A percentile compares a stretch with the other conserved stretches of the same genome.
phyloP scores from a whole-genome alignment of 306 rosid species.

The Corylus avellana region DNA sequence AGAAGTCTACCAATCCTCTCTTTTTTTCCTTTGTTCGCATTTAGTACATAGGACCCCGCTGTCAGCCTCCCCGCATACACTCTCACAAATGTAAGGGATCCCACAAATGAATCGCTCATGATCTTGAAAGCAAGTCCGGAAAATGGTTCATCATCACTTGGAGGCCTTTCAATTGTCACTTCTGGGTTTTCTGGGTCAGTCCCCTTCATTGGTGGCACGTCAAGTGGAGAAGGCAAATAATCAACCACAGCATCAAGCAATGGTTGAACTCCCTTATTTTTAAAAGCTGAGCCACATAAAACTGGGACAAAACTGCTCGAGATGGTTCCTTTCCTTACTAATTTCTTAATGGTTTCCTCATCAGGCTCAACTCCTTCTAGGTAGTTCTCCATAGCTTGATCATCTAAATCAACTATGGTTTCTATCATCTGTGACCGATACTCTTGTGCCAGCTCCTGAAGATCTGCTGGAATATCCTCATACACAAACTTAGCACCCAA shows the following conservation, averaged over 20 bases:
- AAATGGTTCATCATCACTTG: slow-evolving; percentile 85
- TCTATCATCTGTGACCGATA: slow-evolving; percentile 75
- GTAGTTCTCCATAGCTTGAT: slow-evolving; percentile 79
- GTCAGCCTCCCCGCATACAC: slow-evolving; percentile 78
- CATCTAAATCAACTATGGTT: slow-evolving; percentile 79
- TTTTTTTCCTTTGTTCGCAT: slow-evolving; percentile 89
- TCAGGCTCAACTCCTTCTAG: slow-evolving; percentile 92
- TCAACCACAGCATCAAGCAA: slow-evolving; percentile 94
- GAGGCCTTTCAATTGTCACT: slow-evolving; percentile 55
- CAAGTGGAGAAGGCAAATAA: slow-evolving; percentile 92
- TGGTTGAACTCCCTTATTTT: slow-evolving; percentile 97
- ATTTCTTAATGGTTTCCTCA: slow-evolving; percentile 65
- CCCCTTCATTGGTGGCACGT: slow-evolving; percentile 88
- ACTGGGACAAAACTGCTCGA: slow-evolving; percentile 76
- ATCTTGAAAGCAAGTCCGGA: slow-evolving; percentile 97
- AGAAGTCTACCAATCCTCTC: slow-evolving; percentile 95
- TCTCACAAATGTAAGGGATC: slow-evolving; percentile 92
- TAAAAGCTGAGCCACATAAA: slow-evolving; percentile 95
- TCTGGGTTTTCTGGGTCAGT: slow-evolving; percentile 93
- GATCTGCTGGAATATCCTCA: slow-evolving; percentile 73
- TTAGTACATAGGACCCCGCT: slow-evolving; percentile 85
- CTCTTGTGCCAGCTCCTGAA: slow-evolving; percentile 70
- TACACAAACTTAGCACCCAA: slow-evolving; percentile 84
- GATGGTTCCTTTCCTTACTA: slow-evolving; percentile 82
- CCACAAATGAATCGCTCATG: slow-evolving; percentile 96